Base-by-base conservation (phyloP, 2,329 filamentous ascomycete species). In the Dactylonectria estremocensis region DNA sequence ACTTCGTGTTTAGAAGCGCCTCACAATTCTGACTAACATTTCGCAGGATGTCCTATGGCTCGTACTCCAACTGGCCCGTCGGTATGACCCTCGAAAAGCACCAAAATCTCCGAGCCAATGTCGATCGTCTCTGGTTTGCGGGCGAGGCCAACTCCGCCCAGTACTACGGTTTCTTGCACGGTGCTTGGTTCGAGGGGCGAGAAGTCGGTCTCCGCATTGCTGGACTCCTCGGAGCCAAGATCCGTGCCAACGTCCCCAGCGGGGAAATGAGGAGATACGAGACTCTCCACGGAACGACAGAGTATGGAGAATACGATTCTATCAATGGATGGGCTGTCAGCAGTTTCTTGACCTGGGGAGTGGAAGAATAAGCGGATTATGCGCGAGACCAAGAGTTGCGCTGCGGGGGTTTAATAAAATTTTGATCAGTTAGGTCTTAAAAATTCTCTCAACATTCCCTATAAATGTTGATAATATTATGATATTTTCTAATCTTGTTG, bases 31-130 rank as follows among this genome's bases (percentile, higher is more conserved):
- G 35, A 68, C 48, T 11, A n/a, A 4, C 11, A 57, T n/a, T 5
- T 10, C 5, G 1, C 10, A 76, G 74, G 2, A 86, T 84, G 84
- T 77, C 83, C 0, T 88, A 85, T 61, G 91, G 91, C 8, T 90
- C 86, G 20, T 93, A 91, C 78, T 90, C 88, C 43, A 92, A 92
- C 76, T 93, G 90, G 91, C 91, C 91, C 0, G 80, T 86, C 0
- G 88, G 88, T 0, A 89, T 89, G 49, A 90, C 88, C 0, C 81
- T 93, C 0, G 87, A 92, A 73, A 88, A 85, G 81, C 91, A 93
- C 71, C 87, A 92, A 74, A 92, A 93, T 69, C 81, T 93, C 10
- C 86, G 91, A 1, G 89, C 90, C 16, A 92, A 91, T 66, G 79
- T 91, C 0, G 85, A 84, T 9, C 79, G 88, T 0, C 76, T 93